Percentiles rank a stretch among this genome's conserved stretches.
Conservation (phyloP, 352 stramenopile genomes). For the Elongisporangium senticosum region DNA sequence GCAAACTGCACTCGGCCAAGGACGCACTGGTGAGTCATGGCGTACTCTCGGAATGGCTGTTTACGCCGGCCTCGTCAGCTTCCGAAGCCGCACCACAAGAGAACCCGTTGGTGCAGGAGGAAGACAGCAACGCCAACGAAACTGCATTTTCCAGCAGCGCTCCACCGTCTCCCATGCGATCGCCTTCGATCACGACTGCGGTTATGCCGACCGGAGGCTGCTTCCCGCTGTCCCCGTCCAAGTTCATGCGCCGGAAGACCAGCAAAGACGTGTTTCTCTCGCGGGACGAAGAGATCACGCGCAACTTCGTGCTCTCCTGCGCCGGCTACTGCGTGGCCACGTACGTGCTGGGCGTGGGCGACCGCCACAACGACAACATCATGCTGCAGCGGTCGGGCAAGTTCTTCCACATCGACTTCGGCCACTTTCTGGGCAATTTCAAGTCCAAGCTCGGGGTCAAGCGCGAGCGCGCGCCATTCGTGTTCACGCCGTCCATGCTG, state of each 20-base stretch:
- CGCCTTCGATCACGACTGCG: not conserved
- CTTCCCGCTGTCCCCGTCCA: constrained; percentile 46
- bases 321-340: constrained; percentile 92
- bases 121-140: constrained; percentile 1
- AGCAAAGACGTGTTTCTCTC: constrained; percentile 7
- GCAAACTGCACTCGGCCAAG: constrained; percentile 63
- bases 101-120: constrained; percentile 2
- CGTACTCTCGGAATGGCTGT: constrained; percentile 75
- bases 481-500: constrained; percentile 90
- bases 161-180: not conserved
- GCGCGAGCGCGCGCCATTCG: constrained; percentile 86
- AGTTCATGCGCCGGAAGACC: constrained; percentile 26
- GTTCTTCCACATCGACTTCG: constrained; percentile 97
- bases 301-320: constrained; percentile 87
- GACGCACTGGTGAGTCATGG: constrained; percentile 55
- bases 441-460: constrained; percentile 92
- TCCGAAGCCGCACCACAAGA: not conserved
- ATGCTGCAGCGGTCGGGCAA: constrained; percentile 92
- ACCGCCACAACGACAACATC: constrained; percentile 94
- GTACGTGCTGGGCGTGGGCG: constrained; percentile 91
- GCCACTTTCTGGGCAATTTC: constrained; percentile 94
- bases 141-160: not conserved
- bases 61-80: constrained; percentile 12
- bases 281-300: constrained; percentile 48
- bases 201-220: constrained; percentile 10